These are phyloP conservation scores for Teratosphaeria pseudoeucalypti DNA, from an alignment of 2,329 filamentous ascomycete genomes.

Conservation along the genomic window DNA sequence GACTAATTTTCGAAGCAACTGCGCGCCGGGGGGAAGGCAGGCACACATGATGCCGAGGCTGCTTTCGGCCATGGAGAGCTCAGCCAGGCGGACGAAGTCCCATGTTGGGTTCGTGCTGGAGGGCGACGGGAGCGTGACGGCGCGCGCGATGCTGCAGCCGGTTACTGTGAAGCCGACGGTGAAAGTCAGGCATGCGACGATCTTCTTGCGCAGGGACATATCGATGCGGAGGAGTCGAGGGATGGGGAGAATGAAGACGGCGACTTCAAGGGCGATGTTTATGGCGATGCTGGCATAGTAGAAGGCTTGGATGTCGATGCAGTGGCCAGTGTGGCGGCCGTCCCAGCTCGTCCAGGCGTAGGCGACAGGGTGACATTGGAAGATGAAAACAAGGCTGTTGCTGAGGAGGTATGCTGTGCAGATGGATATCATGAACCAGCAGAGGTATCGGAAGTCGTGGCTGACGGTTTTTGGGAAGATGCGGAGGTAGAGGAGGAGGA, in stretches of 20 bases:
- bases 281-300: conserved; percentile 10
- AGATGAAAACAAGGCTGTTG: neutral
- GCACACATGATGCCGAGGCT: conserved; percentile 4
- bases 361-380: conserved; percentile 3
- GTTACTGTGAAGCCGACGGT: conserved; percentile 6
- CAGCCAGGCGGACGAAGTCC: conserved; percentile 1
- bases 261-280: conserved; percentile 14
- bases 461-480: conserved; percentile 3
- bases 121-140: conserved; percentile 1
- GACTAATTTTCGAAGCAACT: neutral
- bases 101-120: conserved; percentile 1
- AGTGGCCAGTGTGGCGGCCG: conserved; percentile 6
- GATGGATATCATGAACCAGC: conserved; percentile 1
- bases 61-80: conserved; percentile 1
- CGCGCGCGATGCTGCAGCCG: conserved; percentile 1
- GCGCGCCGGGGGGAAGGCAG: conserved; percentile 2
- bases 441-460: conserved; percentile 1
- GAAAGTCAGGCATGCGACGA: conserved; percentile 13
- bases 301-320: conserved; percentile 11
- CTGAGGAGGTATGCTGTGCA: neutral
- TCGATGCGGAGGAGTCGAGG: conserved; percentile 5
- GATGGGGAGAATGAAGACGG: conserved; percentile 14
- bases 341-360: conserved; percentile 2
- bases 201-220: conserved; percentile 8
- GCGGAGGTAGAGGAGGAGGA: conserved; percentile 7